Base-by-base conservation (phyloP, 2,329 filamentous ascomycete genomes). In the Trichoderma atrobrunneum region DNA sequence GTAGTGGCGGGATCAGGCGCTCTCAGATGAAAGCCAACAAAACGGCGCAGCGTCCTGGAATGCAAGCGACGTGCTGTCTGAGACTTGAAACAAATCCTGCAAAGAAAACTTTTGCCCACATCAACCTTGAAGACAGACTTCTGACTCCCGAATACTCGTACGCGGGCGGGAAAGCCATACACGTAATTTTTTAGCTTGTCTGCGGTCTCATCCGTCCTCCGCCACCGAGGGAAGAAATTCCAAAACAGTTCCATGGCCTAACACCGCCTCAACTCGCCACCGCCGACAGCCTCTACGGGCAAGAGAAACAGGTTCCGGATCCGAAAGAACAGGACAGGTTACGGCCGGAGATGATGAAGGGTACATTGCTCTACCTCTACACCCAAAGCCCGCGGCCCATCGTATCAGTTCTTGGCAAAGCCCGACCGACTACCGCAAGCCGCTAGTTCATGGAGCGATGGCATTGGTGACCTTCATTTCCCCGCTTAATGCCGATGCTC, bases 61-160 rank as follows among this genome's bases (percentile, higher is more conserved):
- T 34, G 8, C 7, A 48, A 18, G 6, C 18, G 32, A 28, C 12
- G 34, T 28, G 54, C 54, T 32, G 28, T 24, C 21, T 28, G 26
- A 11, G n/a, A 36, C 1, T 28, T n/a, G n/a, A 61, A 30, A 43
- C 57, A 48, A 30, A 18, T 21, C 11, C n/a, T 21, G 21, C 12
- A 21, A 14, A 14, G 24, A 18, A 5, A 64, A 24, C 24, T 32
- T n/a, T 60, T 12, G 18, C 16, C 21, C n/a, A 10, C 18, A 70
- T 70, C 66, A 70, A 70, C 57, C 39, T 70, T 36, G 26, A 21
- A 36, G 14, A 70, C 66, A 70, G 66, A 62, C 57, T 70, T 70
- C 66, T 70, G 57, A 70, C 66, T 14, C 34, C 66, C 43, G 34
- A 21, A 21, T 32, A 34, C 65, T 21, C 36, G 57, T 24, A 48